phyloP scores from a whole-genome alignment of 148 eudicot species.

The Silene latifolia region DNA sequence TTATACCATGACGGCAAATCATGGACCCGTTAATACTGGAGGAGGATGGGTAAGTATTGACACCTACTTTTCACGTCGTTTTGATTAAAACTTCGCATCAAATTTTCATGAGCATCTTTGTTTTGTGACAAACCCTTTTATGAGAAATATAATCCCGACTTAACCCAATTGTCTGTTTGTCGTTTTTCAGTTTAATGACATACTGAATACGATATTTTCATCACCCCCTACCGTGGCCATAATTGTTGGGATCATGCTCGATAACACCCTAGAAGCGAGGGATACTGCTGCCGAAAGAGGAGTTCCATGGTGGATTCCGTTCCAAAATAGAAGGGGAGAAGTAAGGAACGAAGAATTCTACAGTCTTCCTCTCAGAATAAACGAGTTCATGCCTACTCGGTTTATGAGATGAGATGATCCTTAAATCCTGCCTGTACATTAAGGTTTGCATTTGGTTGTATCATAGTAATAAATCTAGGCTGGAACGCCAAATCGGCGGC shows the following conservation, averaged over 20 bases:
- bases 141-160: not conserved
- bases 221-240: slow-evolving; percentile 80
- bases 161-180: not conserved
- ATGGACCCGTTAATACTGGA: slow-evolving; percentile 71
- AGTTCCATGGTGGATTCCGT: slow-evolving; percentile 83
- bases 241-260: slow-evolving; percentile 62
- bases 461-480: not conserved
- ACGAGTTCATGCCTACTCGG: slow-evolving; percentile 64
- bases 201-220: slow-evolving; percentile 76
- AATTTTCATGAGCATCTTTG: not conserved
- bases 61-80: not conserved
- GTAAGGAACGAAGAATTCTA: slow-evolving; percentile 87
- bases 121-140: not conserved
- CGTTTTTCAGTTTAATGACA: slow-evolving; percentile 75
- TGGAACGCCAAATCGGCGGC: not conserved
- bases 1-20: slow-evolving; percentile 42
- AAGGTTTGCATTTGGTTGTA: slow-evolving; percentile 22
- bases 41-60: slow-evolving; percentile 75
- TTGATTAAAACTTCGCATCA: not conserved
- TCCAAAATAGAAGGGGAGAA: slow-evolving; percentile 68
- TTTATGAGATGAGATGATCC: slow-evolving; percentile 30
- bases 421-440: slow-evolving; percentile 29
- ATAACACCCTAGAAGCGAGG: slow-evolving; percentile 62
- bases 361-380: slow-evolving; percentile 66
- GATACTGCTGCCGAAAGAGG: slow-evolving; percentile 55